These are phyloP conservation scores for Isoetes taiwanensis DNA, from an alignment of 75 land plant genomes.

Conservation along the genomic window DNA sequence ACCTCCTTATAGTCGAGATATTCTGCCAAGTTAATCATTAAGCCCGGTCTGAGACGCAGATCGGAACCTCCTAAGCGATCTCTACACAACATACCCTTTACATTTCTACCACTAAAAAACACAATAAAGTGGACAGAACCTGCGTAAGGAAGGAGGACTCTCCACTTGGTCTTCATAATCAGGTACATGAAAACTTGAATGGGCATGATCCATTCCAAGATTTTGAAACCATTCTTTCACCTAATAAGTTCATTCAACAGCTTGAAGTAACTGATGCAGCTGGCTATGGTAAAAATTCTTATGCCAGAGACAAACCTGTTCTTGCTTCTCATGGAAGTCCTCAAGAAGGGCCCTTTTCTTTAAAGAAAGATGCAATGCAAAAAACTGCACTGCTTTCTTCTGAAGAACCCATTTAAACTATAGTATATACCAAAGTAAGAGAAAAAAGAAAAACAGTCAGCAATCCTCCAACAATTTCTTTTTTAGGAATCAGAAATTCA, in stretches of 20 bases:
- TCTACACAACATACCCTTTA: constrained; percentile 3
- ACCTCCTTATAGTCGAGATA: constrained; percentile 10
- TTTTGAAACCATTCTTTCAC: constrained; percentile 95
- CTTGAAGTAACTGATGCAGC: neutral
- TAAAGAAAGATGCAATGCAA: constrained; percentile 64
- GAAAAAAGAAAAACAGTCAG: neutral
- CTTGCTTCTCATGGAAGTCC: constrained; percentile 92
- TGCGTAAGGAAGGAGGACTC: constrained; percentile 20
- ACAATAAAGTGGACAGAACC: neutral
- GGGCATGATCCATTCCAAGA: constrained; percentile 46
- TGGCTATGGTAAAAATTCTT: neutral
- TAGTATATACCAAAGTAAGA: neutral
- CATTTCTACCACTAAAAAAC: neutral
- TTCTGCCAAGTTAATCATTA: constrained; percentile 9
- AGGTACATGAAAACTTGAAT: constrained; percentile 28
- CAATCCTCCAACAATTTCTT: neutral
- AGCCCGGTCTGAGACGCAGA: neutral
- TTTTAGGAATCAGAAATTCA: neutral
- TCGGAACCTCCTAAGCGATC: constrained; percentile 7
- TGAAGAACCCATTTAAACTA: constrained; percentile 77
- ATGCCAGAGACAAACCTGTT: constrained; percentile 42
- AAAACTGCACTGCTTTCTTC: constrained; percentile 85
- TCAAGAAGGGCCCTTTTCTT: constrained; percentile 70
- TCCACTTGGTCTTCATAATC: constrained; percentile 75
- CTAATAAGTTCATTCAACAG: constrained; percentile 10